These are phyloP conservation scores for Coemansia linderi DNA, from an alignment of 371 early-diverging fungal species.

Conservation along the genomic window DNA sequence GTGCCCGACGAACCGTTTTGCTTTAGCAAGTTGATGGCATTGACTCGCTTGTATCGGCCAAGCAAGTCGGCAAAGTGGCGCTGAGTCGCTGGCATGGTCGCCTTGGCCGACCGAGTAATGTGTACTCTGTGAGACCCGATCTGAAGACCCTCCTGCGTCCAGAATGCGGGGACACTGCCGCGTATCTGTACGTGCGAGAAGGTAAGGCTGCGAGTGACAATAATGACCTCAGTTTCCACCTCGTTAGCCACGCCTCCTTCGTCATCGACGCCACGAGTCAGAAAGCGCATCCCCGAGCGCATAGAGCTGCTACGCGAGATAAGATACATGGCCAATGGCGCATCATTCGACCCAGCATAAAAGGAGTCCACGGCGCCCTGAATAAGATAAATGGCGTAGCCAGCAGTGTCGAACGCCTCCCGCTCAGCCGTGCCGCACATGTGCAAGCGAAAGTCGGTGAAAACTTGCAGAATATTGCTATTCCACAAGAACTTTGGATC, in stretches of 20 bases:
- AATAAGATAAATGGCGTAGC: constrained; percentile 66
- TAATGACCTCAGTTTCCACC: constrained; percentile 77
- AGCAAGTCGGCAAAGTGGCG: constrained; percentile 80
- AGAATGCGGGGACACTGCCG: constrained; percentile 96
- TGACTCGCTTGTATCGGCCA: constrained; percentile 72
- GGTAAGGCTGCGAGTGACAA: constrained; percentile 8
- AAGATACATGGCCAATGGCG: constrained; percentile 62
- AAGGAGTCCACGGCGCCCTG: constrained; percentile 49
- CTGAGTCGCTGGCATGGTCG: constrained; percentile 75
- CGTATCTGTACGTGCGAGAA: constrained; percentile 57
- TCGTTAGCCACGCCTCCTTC: constrained; percentile 97
- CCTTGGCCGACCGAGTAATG: constrained; percentile 68
- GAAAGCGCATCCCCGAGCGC: constrained; percentile 93
- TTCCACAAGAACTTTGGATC: constrained; percentile 91
- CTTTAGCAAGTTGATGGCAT: constrained; percentile 82
- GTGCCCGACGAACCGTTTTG: constrained; percentile 57
- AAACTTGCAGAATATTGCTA: constrained; percentile 69
- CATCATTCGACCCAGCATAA: constrained; percentile 28
- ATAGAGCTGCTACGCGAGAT: constrained; percentile 92
- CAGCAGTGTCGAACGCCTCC: constrained; percentile 68
- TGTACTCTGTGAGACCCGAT: constrained; percentile 79
- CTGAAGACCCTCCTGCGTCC: constrained; percentile 92
- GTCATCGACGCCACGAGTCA: constrained; percentile 95
- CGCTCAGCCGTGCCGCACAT: constrained; percentile 67
- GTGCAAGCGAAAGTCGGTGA: constrained; percentile 73